Percentiles rank a stretch among this genome's conserved stretches.
phyloP scores from a whole-genome alignment of 2,329 filamentous ascomycete species.

The Waltergamsia citrina region DNA sequence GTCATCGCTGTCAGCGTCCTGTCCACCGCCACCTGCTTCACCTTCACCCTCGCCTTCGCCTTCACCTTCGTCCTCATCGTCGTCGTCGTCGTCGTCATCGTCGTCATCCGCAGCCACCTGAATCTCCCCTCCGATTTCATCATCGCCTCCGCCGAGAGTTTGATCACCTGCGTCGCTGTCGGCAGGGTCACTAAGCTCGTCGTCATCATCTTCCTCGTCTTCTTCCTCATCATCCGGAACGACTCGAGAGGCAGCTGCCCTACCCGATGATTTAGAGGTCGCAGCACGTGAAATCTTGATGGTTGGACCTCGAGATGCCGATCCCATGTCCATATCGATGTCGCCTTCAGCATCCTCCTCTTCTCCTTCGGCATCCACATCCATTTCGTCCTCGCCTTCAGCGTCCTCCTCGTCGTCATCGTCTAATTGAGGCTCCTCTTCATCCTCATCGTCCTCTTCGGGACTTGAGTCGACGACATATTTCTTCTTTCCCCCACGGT shows the following conservation, averaged over 20 bases:
- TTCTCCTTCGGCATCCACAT: conserved; percentile 27
- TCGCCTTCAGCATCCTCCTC: conserved; percentile 30
- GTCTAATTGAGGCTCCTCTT: conserved; percentile 23
- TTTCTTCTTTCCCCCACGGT: conserved; percentile 46
- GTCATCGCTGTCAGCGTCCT: conserved; percentile 27
- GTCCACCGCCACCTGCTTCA: conserved; percentile 20
- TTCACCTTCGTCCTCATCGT: conserved; percentile 27
- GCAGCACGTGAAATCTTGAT: conserved; percentile 33
- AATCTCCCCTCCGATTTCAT: conserved; percentile 35
- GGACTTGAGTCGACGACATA: conserved; percentile 49
- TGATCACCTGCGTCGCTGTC: conserved; percentile 36
- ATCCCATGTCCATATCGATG: conserved; percentile 31
- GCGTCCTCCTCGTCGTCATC: conserved; percentile 25
- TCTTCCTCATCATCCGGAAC: conserved; percentile 20
- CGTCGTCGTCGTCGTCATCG: conserved; percentile 32
- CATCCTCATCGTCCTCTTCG: conserved; percentile 33
- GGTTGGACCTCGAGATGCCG: conserved; percentile 19
- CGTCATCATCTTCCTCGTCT: conserved; percentile 41
- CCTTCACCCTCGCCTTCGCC: conserved; percentile 25
- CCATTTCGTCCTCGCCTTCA: conserved; percentile 21
- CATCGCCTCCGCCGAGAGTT: conserved; percentile 32
- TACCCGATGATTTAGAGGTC: conserved; percentile 13
- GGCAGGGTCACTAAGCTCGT: conserved; percentile 43
- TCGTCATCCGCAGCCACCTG: conserved; percentile 39
- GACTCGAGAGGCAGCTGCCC: conserved; percentile 6